A percentile compares a stretch with the other conserved stretches of the same genome.
Conservation (phyloP, 169 alveolate species). For the Fabrea salina region DNA sequence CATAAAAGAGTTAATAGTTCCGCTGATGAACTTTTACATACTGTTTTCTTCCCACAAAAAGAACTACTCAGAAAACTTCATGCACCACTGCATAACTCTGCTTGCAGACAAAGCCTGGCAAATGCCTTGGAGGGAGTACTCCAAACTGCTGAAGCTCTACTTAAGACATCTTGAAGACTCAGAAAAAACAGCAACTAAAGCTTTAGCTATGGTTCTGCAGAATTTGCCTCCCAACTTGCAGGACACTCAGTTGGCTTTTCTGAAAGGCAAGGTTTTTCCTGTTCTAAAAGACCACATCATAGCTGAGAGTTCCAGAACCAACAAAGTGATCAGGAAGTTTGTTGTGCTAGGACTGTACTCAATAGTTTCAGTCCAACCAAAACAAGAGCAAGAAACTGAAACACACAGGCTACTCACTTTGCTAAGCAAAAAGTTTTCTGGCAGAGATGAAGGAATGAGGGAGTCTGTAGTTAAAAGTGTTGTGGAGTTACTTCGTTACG, state of each 20-base stretch:
- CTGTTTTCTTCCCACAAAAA: background rate
- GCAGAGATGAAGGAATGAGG: slow-evolving; percentile 27
- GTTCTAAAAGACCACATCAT: background rate
- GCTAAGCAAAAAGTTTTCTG: background rate
- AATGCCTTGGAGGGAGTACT: background rate
- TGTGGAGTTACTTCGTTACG: background rate
- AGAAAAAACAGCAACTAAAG: background rate
- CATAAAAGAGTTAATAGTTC: background rate
- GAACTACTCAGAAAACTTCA: background rate
- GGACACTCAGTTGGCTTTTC: background rate
- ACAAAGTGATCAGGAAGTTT: slow-evolving; percentile 1
- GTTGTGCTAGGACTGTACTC: slow-evolving; percentile 8
- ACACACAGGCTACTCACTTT: background rate
- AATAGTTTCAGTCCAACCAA: background rate
- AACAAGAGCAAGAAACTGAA: background rate
- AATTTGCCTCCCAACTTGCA: background rate
- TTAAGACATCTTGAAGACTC: background rate
- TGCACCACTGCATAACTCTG: background rate
- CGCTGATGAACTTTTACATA: background rate
- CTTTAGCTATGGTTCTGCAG: background rate
- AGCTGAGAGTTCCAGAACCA: background rate
- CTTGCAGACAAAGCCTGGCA: background rate
- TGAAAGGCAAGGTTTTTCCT: background rate
- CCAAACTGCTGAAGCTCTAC: background rate
- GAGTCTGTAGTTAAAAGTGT: slow-evolving; percentile 18